These are phyloP conservation scores for Cutaneotrichosporon daszewskae DNA, from an alignment of 1,284 basidiomycete genomes.

Conservation along the genomic window DNA sequence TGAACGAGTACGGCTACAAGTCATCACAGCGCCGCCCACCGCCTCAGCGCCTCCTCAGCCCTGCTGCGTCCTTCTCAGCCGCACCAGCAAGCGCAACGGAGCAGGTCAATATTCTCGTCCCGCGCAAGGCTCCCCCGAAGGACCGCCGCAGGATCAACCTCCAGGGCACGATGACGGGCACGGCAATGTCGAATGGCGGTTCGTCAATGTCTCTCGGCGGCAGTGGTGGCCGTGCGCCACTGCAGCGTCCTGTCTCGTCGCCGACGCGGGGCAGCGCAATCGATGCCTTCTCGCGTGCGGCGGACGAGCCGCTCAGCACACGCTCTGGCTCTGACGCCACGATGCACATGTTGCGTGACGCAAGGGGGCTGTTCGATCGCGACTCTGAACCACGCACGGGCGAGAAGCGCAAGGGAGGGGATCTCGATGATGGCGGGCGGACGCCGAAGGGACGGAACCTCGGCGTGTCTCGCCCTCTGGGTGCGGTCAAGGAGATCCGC, in stretches of 20 bases:
- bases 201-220: conserved; percentile 1
- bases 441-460: conserved; percentile 24
- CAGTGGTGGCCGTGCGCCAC: neutral
- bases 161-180: conserved; percentile 10
- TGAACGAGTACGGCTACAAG: conserved; percentile 69
- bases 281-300: conserved; percentile 30
- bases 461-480: conserved; percentile 13
- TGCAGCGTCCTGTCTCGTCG: neutral
- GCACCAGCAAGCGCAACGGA: conserved; percentile 7
- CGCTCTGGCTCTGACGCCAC: conserved; percentile 21
- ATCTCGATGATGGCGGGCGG: conserved; percentile 12
- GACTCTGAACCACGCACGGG: conserved; percentile 15
- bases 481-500: conserved; percentile 30
- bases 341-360: conserved; percentile 34
- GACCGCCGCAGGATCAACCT: conserved; percentile 12
- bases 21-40: conserved; percentile 14
- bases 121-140: conserved; percentile 18
- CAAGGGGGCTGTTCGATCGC: conserved; percentile 22
- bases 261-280: conserved; percentile 4
- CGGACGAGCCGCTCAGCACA: conserved; percentile 31
- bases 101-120: conserved; percentile 20
- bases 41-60: conserved; percentile 9
- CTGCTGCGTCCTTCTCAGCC: conserved; percentile 21
- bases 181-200: conserved; percentile 1
- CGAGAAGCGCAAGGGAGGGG: conserved; percentile 30